Conservation (phyloP, 345 rosid genomes). For the Eucalyptus pumila region DNA sequence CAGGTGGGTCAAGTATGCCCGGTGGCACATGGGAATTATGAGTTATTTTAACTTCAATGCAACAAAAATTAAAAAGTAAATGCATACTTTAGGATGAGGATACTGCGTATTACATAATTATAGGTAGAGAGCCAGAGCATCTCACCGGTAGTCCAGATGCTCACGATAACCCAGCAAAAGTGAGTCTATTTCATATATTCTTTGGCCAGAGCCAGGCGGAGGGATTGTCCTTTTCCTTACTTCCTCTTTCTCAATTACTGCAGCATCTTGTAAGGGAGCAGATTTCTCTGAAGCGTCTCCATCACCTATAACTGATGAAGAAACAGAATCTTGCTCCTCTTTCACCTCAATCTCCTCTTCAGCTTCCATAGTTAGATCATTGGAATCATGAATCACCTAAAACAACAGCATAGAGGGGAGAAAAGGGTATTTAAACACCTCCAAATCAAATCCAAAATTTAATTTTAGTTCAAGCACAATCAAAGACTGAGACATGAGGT, state of each 20-base stretch:
- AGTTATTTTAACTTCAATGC: neutral
- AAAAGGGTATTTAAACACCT: neutral
- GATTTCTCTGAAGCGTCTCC: conserved; percentile 5
- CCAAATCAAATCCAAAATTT: neutral
- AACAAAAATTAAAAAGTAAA: neutral
- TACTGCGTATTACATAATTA: neutral
- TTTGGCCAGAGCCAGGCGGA: conserved; percentile 71
- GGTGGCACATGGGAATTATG: neutral
- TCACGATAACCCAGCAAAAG: conserved; percentile 31
- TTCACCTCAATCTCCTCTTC: conserved; percentile 19
- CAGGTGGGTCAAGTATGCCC: neutral
- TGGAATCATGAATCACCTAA: conserved; percentile 24
- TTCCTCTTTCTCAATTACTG: conserved; percentile 17
- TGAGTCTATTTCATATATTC: conserved; percentile 83
- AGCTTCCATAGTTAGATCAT: conserved; percentile 28
- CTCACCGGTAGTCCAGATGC: conserved; percentile 88
- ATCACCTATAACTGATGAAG: conserved; percentile 8
- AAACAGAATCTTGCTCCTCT: conserved; percentile 12
- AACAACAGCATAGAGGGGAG: neutral
- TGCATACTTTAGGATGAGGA: neutral
- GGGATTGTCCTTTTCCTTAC: conserved; percentile 27
- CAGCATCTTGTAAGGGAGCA: conserved; percentile 4
- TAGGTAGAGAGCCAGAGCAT: neutral
- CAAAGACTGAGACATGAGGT: neutral
- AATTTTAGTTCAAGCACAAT: neutral